Base-by-base conservation (phyloP, 2,329 filamentous ascomycete genomes). In the Microthyrium microscopicum region DNA sequence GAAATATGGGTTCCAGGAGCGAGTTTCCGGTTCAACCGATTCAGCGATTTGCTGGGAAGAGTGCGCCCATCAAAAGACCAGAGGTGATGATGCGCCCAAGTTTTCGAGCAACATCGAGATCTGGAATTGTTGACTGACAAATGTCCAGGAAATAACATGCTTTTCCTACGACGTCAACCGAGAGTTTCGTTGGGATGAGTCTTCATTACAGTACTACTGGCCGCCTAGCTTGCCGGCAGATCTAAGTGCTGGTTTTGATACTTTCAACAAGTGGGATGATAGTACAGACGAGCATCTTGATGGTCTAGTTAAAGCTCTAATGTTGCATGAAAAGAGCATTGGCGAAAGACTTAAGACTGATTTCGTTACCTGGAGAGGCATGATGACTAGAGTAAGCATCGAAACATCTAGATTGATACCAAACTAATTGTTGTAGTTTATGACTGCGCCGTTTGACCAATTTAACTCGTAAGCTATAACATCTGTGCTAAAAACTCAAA, bases 371-470 rank as follows among this genome's bases (percentile, higher is more conserved):
- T 98, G 87, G 87, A 67, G 89, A 47, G 89, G 89, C 24, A 94
- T 95, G 83, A 85, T 98, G 77, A 95, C 89, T 41, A 98, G n/a
- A n/a, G n/a, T n/a, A n/a, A 94, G 67, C 83, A 85, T 50, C 34
- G 55, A 16, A 15, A 18, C 20, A 19, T 5, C 5, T 8, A 15
- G 31, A n/a, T 7, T 34, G 24, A 29, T 7, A 29, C 27, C n/a
- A 19, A 5, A 26, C 9, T 11, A 29, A 11, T 11, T 29, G 8
- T 22, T 11, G n/a, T 15, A 93, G 82, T 82, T 98, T 42, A 73
- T 95, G 74, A 74, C 76, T 0, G 64, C 77, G 1, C 79, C 83
- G 1, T 95, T 80, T 50, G 83, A 91, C 42, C 68, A 77, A 42
- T 70, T 77, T 50, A 81, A 87, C 49, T 79, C 78, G 73, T 83